A percentile compares a stretch with the other conserved stretches of the same genome.
phyloP scores from a whole-genome alignment of 164 flowering plant species.

The Annona cherimola region DNA sequence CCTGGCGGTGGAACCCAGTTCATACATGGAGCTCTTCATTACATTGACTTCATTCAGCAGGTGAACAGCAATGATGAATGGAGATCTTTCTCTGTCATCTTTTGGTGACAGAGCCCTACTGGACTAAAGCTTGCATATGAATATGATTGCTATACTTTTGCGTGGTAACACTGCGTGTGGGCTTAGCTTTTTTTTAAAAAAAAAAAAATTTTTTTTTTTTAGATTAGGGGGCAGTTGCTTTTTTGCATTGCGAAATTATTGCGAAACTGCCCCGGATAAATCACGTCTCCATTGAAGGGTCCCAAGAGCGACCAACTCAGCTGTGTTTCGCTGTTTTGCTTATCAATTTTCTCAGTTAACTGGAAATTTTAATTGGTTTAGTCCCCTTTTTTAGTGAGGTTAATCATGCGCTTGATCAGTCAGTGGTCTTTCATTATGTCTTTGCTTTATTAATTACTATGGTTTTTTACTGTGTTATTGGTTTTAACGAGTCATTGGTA shows the following conservation, averaged over 20 bases:
- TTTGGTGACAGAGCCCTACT: no score
- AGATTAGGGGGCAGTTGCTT: not conserved
- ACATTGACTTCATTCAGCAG: conserved; percentile 73
- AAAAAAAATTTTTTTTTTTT: no score
- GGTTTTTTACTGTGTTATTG: no score
- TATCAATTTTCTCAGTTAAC: not conserved
- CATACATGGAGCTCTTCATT: conserved; percentile 94
- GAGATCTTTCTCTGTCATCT: no score
- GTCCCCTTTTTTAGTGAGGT: not conserved
- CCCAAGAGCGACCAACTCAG: not conserved
- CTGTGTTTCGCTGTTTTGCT: not conserved
- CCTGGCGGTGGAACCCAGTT: conserved; percentile 99
- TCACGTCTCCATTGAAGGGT: not conserved
- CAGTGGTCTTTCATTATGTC: not conserved
- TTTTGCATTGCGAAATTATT: not conserved
- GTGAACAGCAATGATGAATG: conserved; percentile 22
- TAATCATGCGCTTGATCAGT: not conserved
- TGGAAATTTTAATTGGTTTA: not conserved
- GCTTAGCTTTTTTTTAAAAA: no score
- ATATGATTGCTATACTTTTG: not conserved
- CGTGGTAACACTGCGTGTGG: not conserved
- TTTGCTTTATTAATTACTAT: not conserved
- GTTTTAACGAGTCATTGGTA: no score
- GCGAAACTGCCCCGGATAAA: not conserved
- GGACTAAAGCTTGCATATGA: no score